A percentile compares a stretch with the other conserved stretches of the same genome.
Evolutionary conservation across 805 yeast genomes (phyloP).

Genomic region (Myxozyma monticola): DNA sequence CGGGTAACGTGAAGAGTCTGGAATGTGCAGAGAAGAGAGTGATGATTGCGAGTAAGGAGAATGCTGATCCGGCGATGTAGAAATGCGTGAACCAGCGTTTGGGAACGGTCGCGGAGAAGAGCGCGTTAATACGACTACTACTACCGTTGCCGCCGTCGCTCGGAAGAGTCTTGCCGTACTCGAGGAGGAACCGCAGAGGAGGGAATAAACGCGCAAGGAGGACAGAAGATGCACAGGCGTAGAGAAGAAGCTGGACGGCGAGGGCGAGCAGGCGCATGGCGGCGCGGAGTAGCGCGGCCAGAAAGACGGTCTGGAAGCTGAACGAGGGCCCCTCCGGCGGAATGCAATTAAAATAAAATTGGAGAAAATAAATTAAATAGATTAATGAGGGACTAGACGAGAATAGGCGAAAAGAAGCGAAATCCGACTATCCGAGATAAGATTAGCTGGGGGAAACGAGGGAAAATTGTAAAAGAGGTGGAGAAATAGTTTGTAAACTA

Average conservation of each 20-base stretch:
- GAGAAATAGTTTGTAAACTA: too few relatives aligned
- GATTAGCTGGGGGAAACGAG: too few relatives aligned
- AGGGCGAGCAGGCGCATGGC: constrained; percentile 14
- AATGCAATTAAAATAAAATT: too few relatives aligned
- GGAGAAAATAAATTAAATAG: too few relatives aligned
- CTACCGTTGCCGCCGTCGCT: background rate
- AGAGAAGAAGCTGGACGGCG: constrained; percentile 6
- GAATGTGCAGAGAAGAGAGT: background rate
- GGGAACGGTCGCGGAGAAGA: constrained; percentile 33
- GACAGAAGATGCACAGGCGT: constrained; percentile 9
- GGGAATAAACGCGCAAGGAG: constrained; percentile 8
- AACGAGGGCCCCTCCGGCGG: background rate
- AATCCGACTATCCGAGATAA: too few relatives aligned
- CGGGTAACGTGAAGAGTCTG: background rate
- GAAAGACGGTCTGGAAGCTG: background rate
- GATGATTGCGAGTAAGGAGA: constrained; percentile 3
- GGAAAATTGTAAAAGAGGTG: too few relatives aligned
- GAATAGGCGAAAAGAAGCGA: too few relatives aligned
- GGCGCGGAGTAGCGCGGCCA: too few relatives aligned
- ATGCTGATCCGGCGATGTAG: constrained; percentile 31
- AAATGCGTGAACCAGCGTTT: constrained; percentile 40
- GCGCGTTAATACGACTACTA: too few relatives aligned
- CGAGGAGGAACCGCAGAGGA: constrained; percentile 9
- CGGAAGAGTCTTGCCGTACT: constrained; percentile 21
- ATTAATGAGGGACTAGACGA: too few relatives aligned